Conservation (phyloP, 1,284 basidiomycete species). For the Malassezia vespertilionis region DNA sequence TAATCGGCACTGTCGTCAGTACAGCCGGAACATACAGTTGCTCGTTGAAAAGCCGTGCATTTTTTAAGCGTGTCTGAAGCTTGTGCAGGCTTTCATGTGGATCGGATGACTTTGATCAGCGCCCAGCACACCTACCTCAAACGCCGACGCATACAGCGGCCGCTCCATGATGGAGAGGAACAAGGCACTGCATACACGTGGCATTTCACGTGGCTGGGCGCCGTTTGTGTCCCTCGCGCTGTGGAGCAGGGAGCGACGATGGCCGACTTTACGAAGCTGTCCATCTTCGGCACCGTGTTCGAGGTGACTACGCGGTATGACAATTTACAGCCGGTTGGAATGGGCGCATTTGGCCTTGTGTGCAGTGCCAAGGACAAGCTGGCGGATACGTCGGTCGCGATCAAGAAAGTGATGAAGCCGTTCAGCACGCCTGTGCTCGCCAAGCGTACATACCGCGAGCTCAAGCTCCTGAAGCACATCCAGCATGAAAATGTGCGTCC, state of each 20-base stretch:
- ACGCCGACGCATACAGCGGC: conserved; percentile 24
- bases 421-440: conserved; percentile 94
- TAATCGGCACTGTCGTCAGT: conserved; percentile 47
- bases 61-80: conserved; percentile 26
- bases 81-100: conserved; percentile 11
- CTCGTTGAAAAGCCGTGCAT: conserved; percentile 37
- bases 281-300: conserved; percentile 92
- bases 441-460: conserved; percentile 93
- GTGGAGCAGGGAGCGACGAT: no score
- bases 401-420: conserved; percentile 99
- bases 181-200: neutral
- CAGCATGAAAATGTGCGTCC: conserved; percentile 82
- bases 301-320: conserved; percentile 78
- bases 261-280: conserved; percentile 81
- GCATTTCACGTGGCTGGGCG: no score
- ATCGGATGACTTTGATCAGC: neutral
- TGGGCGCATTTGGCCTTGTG: conserved; percentile 59
- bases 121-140: conserved; percentile 12
- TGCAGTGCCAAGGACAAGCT: conserved; percentile 94
- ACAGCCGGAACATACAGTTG: conserved; percentile 22
- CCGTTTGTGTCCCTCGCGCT: no score
- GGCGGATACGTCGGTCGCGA: conserved; percentile 82
- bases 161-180: neutral
- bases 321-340: conserved; percentile 98
- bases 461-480: conserved; percentile 97